These are phyloP conservation scores for Talaromyces pinophilus DNA, from an alignment of 2,329 filamentous ascomycete species.

Conservation along the genomic window DNA sequence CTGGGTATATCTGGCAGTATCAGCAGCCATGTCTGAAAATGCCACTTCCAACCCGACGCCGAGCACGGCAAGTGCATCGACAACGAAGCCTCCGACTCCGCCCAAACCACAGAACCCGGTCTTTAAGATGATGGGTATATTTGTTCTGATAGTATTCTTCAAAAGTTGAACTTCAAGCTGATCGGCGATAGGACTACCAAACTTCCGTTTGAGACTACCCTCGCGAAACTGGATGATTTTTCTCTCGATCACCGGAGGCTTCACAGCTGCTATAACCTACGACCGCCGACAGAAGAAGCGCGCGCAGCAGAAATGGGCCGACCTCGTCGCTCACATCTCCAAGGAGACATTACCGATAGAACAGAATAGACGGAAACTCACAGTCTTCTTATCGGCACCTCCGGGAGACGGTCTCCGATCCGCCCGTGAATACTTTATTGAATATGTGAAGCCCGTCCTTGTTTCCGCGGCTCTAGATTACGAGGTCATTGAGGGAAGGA, in stretches of 20 bases:
- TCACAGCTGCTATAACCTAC: constrained; percentile 81
- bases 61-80: constrained; percentile 33
- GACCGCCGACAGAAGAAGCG: constrained; percentile 88
- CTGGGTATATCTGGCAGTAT: not conserved
- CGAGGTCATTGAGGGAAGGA: constrained; percentile 89
- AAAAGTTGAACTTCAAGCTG: not conserved
- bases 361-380: constrained; percentile 78
- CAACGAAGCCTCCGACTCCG: constrained; percentile 22
- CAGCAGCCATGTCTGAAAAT: constrained; percentile 39
- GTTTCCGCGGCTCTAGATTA: constrained; percentile 90
- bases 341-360: constrained; percentile 71
- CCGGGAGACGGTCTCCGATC: constrained; percentile 80
- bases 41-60: constrained; percentile 29
- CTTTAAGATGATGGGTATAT: constrained; percentile 30
- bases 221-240: constrained; percentile 99
- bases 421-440: constrained; percentile 92
- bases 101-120: constrained; percentile 29
- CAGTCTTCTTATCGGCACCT: constrained; percentile 80
- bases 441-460: constrained; percentile 91
- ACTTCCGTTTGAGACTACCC: constrained; percentile 78
- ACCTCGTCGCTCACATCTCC: constrained; percentile 79
- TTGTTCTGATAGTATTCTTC: not conserved
- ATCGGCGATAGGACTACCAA: constrained; percentile 67
- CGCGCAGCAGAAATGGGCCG: constrained; percentile 82
- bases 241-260: constrained; percentile 72